Evolutionary conservation across 2,329 filamentous ascomycete species (phyloP), one percentile per base, ranked within the genome.

Genomic region (Kalaharituber pfeilii): DNA sequence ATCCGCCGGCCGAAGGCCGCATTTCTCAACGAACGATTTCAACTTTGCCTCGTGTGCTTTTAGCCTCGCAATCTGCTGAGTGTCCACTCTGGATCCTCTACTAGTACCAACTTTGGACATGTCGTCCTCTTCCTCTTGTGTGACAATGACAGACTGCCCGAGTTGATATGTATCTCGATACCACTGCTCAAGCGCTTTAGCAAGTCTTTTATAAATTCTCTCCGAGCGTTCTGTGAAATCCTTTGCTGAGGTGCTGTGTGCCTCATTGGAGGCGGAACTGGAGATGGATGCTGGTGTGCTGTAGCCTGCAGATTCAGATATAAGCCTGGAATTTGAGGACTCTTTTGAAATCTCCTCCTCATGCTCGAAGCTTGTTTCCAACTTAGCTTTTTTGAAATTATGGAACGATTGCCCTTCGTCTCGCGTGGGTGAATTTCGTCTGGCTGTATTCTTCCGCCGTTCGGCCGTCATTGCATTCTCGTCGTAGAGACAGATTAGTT

Each of bases 151-250:
- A n/a, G n/a, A n/a, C n/a, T n/a, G n/a, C n/a, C n/a, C n/a, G n/a
- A n/a, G n/a, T 36, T 36, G 9, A 58, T 63, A 63, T 18, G 61
- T 60, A 39, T 63, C 59, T 18, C 59, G 60, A 49, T 62, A 64
- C 60, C 62, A 63, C 47, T 58, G 57, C 52, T 62, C 62, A 13
- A 64, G 61, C 18, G 62, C 60, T 52, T 64, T 60, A 11, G 60
- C 59, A 25, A 64, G 53, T n/a, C n/a, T n/a, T n/a, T n/a, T n/a
- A n/a, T n/a, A n/a, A n/a, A n/a, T n/a, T 7, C 57, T 49, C 30
- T 62, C 60, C 51, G 63, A 56, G 26, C 62, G 57, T 7, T 45
- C 57, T 39, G 63, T 62, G 5, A 64, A 58, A 30, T 62, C 58
- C 22, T 56, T 52, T 22, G 56, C 54, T 22, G 30, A 57, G 57